A percentile compares a stretch with the other conserved stretches of the same genome.
Conservation (phyloP, 2,329 filamentous ascomycete genomes). For the Diplocarpon mali region DNA sequence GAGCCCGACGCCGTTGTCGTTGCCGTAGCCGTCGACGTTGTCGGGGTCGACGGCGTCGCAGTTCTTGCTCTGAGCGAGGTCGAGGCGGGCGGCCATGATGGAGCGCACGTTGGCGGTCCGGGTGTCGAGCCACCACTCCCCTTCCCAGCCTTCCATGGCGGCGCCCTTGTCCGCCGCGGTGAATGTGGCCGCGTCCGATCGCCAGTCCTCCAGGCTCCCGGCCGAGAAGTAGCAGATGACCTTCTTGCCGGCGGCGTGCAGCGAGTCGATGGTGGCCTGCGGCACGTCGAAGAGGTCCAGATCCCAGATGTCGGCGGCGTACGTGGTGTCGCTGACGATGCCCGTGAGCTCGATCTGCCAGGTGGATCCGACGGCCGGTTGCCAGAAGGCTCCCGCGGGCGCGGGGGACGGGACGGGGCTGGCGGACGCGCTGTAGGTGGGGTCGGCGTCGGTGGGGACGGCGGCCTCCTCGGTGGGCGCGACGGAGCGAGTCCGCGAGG, state of each 20-base stretch:
- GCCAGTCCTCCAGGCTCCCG: conserved; percentile 55
- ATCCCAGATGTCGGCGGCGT: conserved; percentile 26
- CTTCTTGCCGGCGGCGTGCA: conserved; percentile 42
- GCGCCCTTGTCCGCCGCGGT: conserved; percentile 43
- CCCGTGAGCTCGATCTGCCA: conserved; percentile 12
- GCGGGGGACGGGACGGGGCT: neutral
- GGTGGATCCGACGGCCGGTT: conserved; percentile 8
- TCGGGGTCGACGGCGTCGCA: conserved; percentile 62
- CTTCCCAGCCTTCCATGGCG: conserved; percentile 50
- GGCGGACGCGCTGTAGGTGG: neutral
- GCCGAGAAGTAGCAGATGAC: conserved; percentile 70
- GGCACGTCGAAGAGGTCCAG: conserved; percentile 35
- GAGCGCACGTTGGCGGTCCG: conserved; percentile 44
- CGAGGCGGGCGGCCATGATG: conserved; percentile 53
- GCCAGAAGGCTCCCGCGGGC: conserved; percentile 8
- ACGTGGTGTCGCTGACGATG: conserved; percentile 3
- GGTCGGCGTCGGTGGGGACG: neutral
- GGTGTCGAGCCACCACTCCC: conserved; percentile 56
- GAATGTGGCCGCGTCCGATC: conserved; percentile 45
- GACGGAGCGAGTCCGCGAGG: no score
- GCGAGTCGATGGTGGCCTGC: conserved; percentile 33
- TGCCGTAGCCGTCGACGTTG: conserved; percentile 58
- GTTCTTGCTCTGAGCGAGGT: conserved; percentile 47
- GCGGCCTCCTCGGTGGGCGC: neutral
- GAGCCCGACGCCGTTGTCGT: conserved; percentile 50